These are phyloP conservation scores for Casuarina equisetifolia DNA, from an alignment of 306 rosid genomes.

Conservation along the genomic window DNA sequence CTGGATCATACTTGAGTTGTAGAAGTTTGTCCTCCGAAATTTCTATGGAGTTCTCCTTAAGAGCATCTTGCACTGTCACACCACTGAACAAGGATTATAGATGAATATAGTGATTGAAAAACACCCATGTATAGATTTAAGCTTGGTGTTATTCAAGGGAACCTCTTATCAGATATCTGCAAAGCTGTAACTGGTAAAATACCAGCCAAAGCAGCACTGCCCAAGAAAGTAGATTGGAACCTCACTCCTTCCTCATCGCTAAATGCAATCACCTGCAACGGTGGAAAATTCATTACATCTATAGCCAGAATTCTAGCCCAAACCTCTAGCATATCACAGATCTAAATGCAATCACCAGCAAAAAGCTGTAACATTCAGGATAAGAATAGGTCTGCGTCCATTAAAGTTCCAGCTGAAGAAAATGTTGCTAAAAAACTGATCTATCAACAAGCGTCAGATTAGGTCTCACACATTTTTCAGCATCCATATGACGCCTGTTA, in stretches of 20 bases:
- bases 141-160: constrained; percentile 23
- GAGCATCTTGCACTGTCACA: constrained; percentile 53
- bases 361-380: not conserved
- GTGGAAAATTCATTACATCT: constrained; percentile 11
- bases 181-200: constrained; percentile 63
- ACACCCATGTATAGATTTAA: not conserved
- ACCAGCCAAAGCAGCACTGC: constrained; percentile 90
- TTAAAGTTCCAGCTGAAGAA: not conserved
- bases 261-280: constrained; percentile 84
- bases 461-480: not conserved
- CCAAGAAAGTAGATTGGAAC: constrained; percentile 91
- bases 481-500: not conserved
- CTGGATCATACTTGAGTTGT: constrained; percentile 79
- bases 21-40: constrained; percentile 58
- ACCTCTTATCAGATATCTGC: constrained; percentile 83
- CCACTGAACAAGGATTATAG: constrained; percentile 51
- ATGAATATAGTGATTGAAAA: constrained; percentile 21
- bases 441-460: not conserved
- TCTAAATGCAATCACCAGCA: not conserved
- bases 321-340: not conserved
- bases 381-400: not conserved
- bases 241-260: constrained; percentile 97
- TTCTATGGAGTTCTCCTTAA: constrained; percentile 60
- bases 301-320: not conserved
- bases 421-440: not conserved